Conservation (phyloP, 2,329 filamentous ascomycete species). For the Diplocarpon mali region DNA sequence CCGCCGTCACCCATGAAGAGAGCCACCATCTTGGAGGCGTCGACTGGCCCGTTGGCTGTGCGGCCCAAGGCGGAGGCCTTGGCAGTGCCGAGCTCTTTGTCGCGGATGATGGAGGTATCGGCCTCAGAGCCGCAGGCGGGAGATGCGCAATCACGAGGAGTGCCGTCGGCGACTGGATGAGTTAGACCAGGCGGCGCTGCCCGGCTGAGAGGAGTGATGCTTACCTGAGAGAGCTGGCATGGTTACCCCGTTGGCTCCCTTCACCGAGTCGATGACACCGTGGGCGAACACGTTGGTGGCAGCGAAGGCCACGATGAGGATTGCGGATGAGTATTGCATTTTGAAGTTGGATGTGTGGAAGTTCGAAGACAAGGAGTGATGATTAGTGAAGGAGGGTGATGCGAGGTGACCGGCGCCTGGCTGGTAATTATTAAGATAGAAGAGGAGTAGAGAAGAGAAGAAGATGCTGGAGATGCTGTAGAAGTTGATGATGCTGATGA, state of each 20-base stretch:
- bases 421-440: constrained; percentile 17
- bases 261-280: constrained; percentile 44
- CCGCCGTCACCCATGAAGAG: constrained; percentile 46
- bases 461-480: constrained; percentile 14
- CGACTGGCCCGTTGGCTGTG: constrained; percentile 48
- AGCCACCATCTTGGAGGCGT: constrained; percentile 44
- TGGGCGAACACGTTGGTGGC: constrained; percentile 40
- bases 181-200: constrained; percentile 7
- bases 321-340: constrained; percentile 37
- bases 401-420: constrained; percentile 22
- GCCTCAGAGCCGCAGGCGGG: constrained; percentile 54
- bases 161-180: constrained; percentile 46
- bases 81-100: constrained; percentile 43
- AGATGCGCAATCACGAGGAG: constrained; percentile 53
- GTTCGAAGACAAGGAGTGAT: constrained; percentile 8
- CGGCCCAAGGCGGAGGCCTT: constrained; percentile 51
- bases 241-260: constrained; percentile 48
- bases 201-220: constrained; percentile 11
- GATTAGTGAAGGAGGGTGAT: constrained; percentile 11
- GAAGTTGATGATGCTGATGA: constrained; percentile 16
- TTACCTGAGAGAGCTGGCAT: constrained; percentile 49
- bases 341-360: constrained; percentile 25
- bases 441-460: constrained; percentile 7
- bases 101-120: constrained; percentile 60
- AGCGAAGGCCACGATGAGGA: constrained; percentile 35